Percentiles rank a stretch among this genome's conserved stretches.
phyloP scores from a whole-genome alignment of 305 asterid genomes.

The Fraxinus velutina region DNA sequence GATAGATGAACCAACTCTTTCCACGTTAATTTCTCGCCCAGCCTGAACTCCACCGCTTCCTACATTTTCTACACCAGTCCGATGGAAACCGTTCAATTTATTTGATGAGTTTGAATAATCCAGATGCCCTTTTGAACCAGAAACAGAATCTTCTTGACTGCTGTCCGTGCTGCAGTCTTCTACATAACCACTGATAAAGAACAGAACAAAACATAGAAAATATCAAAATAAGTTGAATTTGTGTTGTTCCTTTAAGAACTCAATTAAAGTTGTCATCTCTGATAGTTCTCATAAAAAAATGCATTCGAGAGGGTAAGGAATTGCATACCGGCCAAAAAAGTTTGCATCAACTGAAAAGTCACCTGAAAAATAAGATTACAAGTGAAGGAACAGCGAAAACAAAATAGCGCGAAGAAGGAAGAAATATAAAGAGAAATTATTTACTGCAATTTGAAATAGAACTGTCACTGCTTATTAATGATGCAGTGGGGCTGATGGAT shows the following conservation, averaged over 20 bases:
- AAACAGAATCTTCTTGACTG: conserved; percentile 42
- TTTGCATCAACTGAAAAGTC: conserved; percentile 61
- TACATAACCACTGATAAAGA: conserved; percentile 35
- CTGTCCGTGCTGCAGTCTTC: conserved; percentile 53
- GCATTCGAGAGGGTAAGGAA: conserved; percentile 26
- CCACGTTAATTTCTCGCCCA: conserved; percentile 26
- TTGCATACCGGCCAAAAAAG: conserved; percentile 50
- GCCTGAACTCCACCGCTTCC: conserved; percentile 32
- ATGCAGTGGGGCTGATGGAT: conserved; percentile 41
- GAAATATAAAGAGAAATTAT: conserved; percentile 22
- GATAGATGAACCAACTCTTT: conserved; percentile 26
- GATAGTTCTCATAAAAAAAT: neutral
- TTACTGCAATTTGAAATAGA: conserved; percentile 61
- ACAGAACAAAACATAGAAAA: conserved; percentile 18
- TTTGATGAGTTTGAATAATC: conserved; percentile 24
- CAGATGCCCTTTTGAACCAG: conserved; percentile 31
- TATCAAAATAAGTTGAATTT: conserved; percentile 1
- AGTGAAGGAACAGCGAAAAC: conserved; percentile 19
- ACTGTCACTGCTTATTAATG: conserved; percentile 56
- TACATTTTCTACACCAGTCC: conserved; percentile 24
- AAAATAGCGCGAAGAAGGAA: neutral
- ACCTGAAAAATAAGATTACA: conserved; percentile 47
- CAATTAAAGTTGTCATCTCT: conserved; percentile 14
- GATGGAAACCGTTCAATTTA: conserved; percentile 40
- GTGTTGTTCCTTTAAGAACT: neutral